These are phyloP conservation scores for Microbotryomycetes sp. DNA, from an alignment of 1,284 basidiomycete genomes.

Conservation along the genomic window DNA sequence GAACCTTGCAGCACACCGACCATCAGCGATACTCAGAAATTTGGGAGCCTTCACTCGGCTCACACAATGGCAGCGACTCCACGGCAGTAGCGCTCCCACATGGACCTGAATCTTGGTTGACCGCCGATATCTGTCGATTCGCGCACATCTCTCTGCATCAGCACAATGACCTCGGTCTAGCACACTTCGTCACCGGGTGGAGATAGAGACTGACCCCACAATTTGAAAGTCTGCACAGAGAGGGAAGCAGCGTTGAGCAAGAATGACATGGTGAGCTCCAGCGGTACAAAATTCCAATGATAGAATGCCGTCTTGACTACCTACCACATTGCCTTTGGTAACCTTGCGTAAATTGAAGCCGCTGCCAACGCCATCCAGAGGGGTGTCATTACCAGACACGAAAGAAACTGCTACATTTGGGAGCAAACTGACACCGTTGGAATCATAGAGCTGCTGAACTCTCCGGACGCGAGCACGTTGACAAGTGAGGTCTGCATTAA, in stretches of 20 bases:
- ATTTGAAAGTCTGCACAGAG: constrained; percentile 33
- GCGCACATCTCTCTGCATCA: background rate
- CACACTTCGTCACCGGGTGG: background rate
- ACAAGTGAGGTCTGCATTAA: constrained; percentile 37
- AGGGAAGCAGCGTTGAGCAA: too few relatives aligned
- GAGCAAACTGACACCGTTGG: constrained; percentile 35
- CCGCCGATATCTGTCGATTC: constrained; percentile 47
- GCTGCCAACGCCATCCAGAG: constrained; percentile 9
- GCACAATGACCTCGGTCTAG: too few relatives aligned
- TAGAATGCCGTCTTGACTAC: too few relatives aligned
- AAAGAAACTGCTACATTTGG: background rate
- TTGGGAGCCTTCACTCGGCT: constrained; percentile 43
- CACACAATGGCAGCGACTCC: constrained; percentile 92
- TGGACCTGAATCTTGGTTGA: constrained; percentile 80
- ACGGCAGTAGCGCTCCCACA: constrained; percentile 89
- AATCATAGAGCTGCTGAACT: constrained; percentile 34
- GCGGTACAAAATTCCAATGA: background rate
- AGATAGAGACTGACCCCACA: constrained; percentile 32
- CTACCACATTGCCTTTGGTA: constrained; percentile 37
- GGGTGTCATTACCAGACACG: background rate
- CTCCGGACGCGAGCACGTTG: constrained; percentile 36
- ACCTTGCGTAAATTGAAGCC: constrained; percentile 39
- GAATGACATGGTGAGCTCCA: too few relatives aligned
- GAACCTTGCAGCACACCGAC: constrained; percentile 54
- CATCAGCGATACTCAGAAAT: constrained; percentile 14